Evolutionary conservation across 2,329 filamentous ascomycete genomes (phyloP).

Genomic region (Ceratocystis diversiconidia): DNA sequence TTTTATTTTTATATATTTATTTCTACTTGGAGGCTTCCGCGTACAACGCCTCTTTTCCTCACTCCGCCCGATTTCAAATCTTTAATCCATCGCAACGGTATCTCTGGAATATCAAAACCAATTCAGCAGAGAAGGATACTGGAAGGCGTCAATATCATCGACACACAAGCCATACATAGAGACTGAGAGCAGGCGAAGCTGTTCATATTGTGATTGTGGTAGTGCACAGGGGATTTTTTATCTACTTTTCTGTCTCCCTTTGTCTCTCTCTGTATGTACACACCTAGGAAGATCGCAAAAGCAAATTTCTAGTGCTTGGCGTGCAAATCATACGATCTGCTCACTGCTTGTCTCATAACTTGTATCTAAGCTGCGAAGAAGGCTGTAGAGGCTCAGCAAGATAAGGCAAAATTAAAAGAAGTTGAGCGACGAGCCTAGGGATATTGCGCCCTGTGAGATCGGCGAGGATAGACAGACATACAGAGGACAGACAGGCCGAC

Average conservation of each 20-base stretch:
- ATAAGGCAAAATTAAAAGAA: neutral
- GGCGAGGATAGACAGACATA: neutral
- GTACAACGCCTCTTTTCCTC: neutral
- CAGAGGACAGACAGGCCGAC: neutral
- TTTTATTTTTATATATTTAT: neutral
- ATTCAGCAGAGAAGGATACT: neutral
- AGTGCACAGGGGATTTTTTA: neutral
- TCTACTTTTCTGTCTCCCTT: neutral
- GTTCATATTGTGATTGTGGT: too few relatives aligned
- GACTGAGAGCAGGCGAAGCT: neutral
- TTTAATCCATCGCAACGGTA: too few relatives aligned
- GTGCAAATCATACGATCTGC: neutral
- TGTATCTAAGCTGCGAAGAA: neutral
- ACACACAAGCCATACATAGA: neutral
- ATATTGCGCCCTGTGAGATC: neutral
- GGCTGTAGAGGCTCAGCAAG: neutral
- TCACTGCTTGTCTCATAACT: neutral
- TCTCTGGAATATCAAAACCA: neutral
- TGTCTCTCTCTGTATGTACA: neutral
- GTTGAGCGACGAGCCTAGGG: neutral
- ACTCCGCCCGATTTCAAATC: neutral
- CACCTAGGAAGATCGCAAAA: neutral
- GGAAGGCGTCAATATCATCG: neutral
- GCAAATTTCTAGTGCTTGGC: neutral
- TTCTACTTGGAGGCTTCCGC: neutral